Conservation (phyloP, 2,329 filamentous ascomycete genomes). For the Colletotrichum lindemuthianum region DNA sequence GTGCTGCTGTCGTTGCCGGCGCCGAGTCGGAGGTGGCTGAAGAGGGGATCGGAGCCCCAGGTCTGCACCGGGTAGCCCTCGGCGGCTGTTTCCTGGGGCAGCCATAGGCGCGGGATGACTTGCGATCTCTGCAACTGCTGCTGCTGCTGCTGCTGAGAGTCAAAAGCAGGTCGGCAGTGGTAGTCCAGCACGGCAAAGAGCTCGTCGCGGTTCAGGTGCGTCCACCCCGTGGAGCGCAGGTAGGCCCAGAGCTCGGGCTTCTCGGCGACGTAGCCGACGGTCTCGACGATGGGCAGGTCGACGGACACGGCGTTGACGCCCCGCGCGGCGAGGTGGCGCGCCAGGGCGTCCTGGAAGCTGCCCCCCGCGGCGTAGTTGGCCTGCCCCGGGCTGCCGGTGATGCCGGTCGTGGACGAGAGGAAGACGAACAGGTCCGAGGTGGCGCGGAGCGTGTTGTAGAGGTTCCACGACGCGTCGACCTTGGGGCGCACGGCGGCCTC, state of each 20-base stretch:
- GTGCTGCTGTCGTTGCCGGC: too few relatives aligned
- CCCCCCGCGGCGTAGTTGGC: conserved; percentile 57
- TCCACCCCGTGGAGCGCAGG: conserved; percentile 38
- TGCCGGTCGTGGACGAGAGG: conserved; percentile 43
- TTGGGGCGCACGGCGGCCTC: conserved; percentile 43
- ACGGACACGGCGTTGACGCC: conserved; percentile 59
- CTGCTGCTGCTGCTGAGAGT: neutral
- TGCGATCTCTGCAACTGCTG: conserved; percentile 31
- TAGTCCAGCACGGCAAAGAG: conserved; percentile 41
- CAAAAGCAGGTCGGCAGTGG: conserved; percentile 35
- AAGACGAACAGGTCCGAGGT: conserved; percentile 49
- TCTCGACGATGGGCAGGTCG: conserved; percentile 62
- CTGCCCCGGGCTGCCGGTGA: conserved; percentile 48
- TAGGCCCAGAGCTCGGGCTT: conserved; percentile 45
- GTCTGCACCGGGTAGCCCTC: conserved; percentile 37
- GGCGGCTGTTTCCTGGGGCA: conserved; percentile 39
- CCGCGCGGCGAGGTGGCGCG: conserved; percentile 48
- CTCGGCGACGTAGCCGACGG: conserved; percentile 61
- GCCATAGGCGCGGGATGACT: conserved; percentile 41
- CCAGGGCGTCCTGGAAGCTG: conserved; percentile 53
- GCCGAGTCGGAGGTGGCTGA: conserved; percentile 36
- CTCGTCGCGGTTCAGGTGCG: conserved; percentile 38
- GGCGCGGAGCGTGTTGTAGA: conserved; percentile 44
- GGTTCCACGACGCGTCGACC: conserved; percentile 43
- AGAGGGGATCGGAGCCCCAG: conserved; percentile 41